Percentiles rank a stretch among this genome's conserved stretches.
Conservation (phyloP, 495 filamentous ascomycete species). For the Aspergillus ostianus region DNA sequence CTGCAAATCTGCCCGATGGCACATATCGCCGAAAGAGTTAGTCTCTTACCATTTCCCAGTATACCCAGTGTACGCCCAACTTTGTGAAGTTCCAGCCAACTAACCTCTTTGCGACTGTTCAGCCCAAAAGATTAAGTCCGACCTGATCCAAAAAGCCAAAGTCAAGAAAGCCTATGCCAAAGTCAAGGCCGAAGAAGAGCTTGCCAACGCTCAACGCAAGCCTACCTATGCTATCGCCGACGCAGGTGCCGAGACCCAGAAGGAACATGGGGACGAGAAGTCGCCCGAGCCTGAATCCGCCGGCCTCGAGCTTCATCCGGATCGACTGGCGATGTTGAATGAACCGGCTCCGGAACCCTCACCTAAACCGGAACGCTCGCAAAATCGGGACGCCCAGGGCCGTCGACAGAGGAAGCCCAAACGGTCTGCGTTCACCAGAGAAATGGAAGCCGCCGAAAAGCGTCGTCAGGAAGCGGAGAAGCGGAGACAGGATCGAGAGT, state of each 20-base stretch:
- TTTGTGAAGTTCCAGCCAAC: neutral
- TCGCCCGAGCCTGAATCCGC: constrained; percentile 31
- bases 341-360: constrained; percentile 29
- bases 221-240: constrained; percentile 33
- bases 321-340: constrained; percentile 66
- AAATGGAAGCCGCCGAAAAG: constrained; percentile 66
- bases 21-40: constrained; percentile 86
- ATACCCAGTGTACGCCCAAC: neutral
- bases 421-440: constrained; percentile 71
- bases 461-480: constrained; percentile 63
- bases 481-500: constrained; percentile 54
- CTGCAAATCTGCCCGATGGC: constrained; percentile 90
- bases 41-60: neutral
- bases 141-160: constrained; percentile 90
- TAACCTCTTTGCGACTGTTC: constrained; percentile 5
- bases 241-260: constrained; percentile 16
- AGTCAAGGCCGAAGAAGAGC: constrained; percentile 64
- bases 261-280: constrained; percentile 15
- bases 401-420: constrained; percentile 48
- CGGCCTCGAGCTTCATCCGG: constrained; percentile 65
- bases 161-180: constrained; percentile 92
- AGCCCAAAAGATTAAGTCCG: constrained; percentile 91
- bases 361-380: constrained; percentile 19
- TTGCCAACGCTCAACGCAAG: constrained; percentile 29
- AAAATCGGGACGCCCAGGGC: constrained; percentile 14